A percentile compares a stretch with the other conserved stretches of the same genome.
Conservation (phyloP, 345 rosid genomes). For the Bretschneidera sinensis region DNA sequence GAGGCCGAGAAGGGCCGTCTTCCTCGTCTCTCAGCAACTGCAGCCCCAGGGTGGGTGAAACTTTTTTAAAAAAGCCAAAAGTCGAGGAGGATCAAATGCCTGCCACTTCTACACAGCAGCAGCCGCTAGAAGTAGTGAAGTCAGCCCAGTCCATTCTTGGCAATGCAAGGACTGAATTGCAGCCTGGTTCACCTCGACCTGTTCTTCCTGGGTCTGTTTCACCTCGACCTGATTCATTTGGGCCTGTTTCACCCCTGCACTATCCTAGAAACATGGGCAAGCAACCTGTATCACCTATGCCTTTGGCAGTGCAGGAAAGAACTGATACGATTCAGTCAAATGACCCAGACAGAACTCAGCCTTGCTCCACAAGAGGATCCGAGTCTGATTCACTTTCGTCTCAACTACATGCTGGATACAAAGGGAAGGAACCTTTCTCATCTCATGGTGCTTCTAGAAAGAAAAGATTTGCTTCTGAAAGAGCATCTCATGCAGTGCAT, state of each 20-base stretch:
- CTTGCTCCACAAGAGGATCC: not conserved
- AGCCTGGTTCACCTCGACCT: no score
- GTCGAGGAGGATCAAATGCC: slow-evolving; percentile 30
- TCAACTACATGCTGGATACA: slow-evolving; percentile 17
- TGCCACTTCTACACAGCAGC: slow-evolving; percentile 17
- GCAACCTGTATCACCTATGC: slow-evolving; percentile 14
- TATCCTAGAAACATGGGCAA: no score
- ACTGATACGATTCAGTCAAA: slow-evolving; percentile 5
- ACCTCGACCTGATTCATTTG: no score
- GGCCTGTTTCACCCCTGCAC: no score
- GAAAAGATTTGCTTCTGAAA: slow-evolving; percentile 14
- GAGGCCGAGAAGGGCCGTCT: slow-evolving; percentile 38
- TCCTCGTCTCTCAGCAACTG: slow-evolving; percentile 20
- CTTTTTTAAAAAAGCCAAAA: slow-evolving; percentile 27
- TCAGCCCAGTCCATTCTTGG: slow-evolving; percentile 1
- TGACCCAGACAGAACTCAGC: not conserved
- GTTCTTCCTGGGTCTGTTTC: no score
- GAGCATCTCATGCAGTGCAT: slow-evolving; percentile 22
- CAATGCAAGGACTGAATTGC: slow-evolving; percentile 11
- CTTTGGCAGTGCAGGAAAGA: slow-evolving; percentile 15
- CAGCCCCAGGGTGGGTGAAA: slow-evolving; percentile 24
- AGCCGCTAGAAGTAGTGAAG: slow-evolving; percentile 9
- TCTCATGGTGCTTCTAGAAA: slow-evolving; percentile 20
- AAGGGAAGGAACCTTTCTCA: slow-evolving; percentile 43
- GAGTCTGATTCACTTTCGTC: slow-evolving; percentile 15